phyloP scores from a whole-genome alignment of 371 early-diverging fungal species.

The Amoeboaphelidium occidentale region DNA sequence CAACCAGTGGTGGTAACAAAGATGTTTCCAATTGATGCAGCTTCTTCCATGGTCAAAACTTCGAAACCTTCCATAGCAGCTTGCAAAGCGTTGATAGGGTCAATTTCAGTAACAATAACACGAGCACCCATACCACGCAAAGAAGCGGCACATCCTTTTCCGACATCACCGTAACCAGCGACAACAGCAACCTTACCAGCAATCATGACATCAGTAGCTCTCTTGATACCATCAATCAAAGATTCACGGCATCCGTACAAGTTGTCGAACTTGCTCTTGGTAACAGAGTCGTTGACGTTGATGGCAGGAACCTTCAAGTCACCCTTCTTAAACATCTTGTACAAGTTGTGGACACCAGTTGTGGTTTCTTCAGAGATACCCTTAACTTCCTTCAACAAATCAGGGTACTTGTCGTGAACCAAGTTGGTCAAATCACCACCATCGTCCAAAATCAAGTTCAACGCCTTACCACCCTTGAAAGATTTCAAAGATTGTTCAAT shows the following conservation, averaged over 20 bases:
- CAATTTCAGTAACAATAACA: conserved; percentile 91
- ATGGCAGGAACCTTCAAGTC: conserved; percentile 92
- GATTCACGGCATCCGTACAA: conserved; percentile 98
- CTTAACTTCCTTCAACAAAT: conserved; percentile 45
- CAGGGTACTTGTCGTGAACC: conserved; percentile 88
- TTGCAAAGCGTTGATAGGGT: conserved; percentile 98
- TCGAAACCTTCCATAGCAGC: conserved; percentile 98
- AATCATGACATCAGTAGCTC: conserved; percentile 98
- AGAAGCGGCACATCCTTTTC: conserved; percentile 97
- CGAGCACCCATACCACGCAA: conserved; percentile 96
- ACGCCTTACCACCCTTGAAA: conserved; percentile 80
- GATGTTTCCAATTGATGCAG: conserved; percentile 72
- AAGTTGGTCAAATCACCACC: conserved; percentile 93
- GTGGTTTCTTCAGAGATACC: conserved; percentile 98
- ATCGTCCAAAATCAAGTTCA: conserved; percentile 97
- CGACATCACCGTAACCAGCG: conserved; percentile 98
- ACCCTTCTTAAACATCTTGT: conserved; percentile 86
- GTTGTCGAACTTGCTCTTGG: conserved; percentile 99
- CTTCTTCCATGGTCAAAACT: conserved; percentile 95
- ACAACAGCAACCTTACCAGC: conserved; percentile 96
- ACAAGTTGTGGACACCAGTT: conserved; percentile 96
- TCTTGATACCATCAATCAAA: conserved; percentile 97
- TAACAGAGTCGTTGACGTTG: conserved; percentile 98
- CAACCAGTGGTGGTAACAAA: conserved; percentile 97
- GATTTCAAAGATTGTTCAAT: conserved; percentile 74